Percentiles rank a stretch among this genome's conserved stretches.
These are phyloP conservation scores for Eutrema japonicum DNA, from an alignment of 345 rosid species.

Conservation along the genomic window DNA sequence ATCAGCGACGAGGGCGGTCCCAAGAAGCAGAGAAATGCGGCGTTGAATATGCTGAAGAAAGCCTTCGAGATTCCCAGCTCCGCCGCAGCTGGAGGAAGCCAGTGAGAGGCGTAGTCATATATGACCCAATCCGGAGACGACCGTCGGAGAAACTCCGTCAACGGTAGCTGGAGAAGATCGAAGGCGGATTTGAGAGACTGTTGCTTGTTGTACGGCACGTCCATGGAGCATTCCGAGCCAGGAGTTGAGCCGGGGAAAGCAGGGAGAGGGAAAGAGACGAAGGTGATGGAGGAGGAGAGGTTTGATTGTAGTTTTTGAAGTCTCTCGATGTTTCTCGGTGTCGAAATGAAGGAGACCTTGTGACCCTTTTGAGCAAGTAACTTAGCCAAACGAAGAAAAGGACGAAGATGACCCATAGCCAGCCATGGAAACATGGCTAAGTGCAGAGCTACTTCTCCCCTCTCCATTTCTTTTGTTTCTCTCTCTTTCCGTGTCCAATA, in stretches of 20 bases:
- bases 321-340: slow-evolving; percentile 37
- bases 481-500: too few relatives aligned
- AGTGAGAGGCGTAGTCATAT: slow-evolving; percentile 44
- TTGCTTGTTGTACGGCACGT: slow-evolving; percentile 44
- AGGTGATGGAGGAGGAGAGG: slow-evolving; percentile 33
- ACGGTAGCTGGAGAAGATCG: slow-evolving; percentile 41
- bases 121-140: slow-evolving; percentile 34
- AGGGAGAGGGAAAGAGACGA: slow-evolving; percentile 36
- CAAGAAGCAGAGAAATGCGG: slow-evolving; percentile 34
- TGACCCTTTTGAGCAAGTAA: too few relatives aligned
- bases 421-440: too few relatives aligned
- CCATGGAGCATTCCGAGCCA: slow-evolving; percentile 47
- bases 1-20: slow-evolving; percentile 37
- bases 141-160: slow-evolving; percentile 38
- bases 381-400: too few relatives aligned
- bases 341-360: too few relatives aligned
- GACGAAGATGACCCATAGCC: too few relatives aligned
- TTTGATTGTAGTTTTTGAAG: slow-evolving; percentile 39
- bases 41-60: slow-evolving; percentile 45
- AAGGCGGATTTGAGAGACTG: slow-evolving; percentile 50
- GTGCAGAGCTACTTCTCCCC: too few relatives aligned
- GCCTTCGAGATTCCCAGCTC: slow-evolving; percentile 41
- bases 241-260: slow-evolving; percentile 13
- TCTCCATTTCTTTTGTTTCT: not conserved
- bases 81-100: slow-evolving; percentile 49